Conservation (phyloP, 495 filamentous ascomycete genomes). For the Penicillium ucsense region DNA sequence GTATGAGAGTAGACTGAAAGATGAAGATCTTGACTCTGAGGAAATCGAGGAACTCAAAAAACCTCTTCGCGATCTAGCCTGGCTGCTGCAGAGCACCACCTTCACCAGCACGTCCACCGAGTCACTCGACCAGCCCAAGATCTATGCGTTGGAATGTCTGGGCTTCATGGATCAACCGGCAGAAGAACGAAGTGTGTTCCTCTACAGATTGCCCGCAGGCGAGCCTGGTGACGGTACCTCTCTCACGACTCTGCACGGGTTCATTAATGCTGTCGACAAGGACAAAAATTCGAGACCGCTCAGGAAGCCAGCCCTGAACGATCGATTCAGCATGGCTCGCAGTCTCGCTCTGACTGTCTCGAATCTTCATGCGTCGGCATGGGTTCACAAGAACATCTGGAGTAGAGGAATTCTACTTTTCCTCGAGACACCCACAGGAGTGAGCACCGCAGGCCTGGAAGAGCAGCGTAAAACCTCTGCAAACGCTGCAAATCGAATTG, state of each 20-base stretch:
- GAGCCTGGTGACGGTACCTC: background rate
- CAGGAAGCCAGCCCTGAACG: slow-evolving; percentile 9
- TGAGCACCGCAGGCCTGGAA: slow-evolving; percentile 1
- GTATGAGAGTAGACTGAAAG: slow-evolving; percentile 8
- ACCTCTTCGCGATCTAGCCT: slow-evolving; percentile 11
- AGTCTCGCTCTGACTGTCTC: slow-evolving; percentile 13
- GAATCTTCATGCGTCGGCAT: slow-evolving; percentile 15
- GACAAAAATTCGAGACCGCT: slow-evolving; percentile 4
- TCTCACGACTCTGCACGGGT: slow-evolving; percentile 11
- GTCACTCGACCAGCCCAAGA: slow-evolving; percentile 9
- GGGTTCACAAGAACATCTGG: slow-evolving; percentile 24
- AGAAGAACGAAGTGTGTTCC: slow-evolving; percentile 8
- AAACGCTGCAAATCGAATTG: background rate
- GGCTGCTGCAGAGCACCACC: slow-evolving; percentile 13
- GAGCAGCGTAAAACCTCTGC: slow-evolving; percentile 1
- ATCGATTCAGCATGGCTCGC: slow-evolving; percentile 16
- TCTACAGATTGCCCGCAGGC: slow-evolving; percentile 10
- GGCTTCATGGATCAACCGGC: slow-evolving; percentile 12
- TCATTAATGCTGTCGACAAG: slow-evolving; percentile 10
- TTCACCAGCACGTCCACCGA: slow-evolving; percentile 4
- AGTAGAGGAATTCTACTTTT: slow-evolving; percentile 17
- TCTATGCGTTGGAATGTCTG: slow-evolving; percentile 13
- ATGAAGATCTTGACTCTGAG: slow-evolving; percentile 10
- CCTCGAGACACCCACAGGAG: slow-evolving; percentile 3
- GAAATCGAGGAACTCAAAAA: slow-evolving; percentile 8